Evolutionary conservation across 257 asterid species (phyloP).

Genomic region (Nemophila menziesii): DNA sequence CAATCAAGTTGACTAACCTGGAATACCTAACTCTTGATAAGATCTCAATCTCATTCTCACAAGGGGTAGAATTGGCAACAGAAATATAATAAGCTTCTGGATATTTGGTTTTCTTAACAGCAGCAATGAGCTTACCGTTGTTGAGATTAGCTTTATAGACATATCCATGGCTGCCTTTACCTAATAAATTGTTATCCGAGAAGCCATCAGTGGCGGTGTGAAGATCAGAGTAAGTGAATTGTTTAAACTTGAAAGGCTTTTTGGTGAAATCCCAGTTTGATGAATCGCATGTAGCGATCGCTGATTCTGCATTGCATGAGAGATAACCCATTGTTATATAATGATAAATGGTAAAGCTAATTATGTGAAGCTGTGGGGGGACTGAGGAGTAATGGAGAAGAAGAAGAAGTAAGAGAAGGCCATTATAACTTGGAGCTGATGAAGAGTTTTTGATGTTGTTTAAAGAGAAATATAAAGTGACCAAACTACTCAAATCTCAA

Average conservation of each 20-base stretch:
- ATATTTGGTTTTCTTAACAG: conserved; percentile 45
- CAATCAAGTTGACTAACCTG: conserved; percentile 59
- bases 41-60: conserved; percentile 65
- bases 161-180: conserved; percentile 74
- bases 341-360: background rate
- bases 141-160: conserved; percentile 53
- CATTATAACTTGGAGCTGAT: conserved; percentile 28
- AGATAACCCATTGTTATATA: conserved; percentile 52
- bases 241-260: conserved; percentile 16
- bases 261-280: conserved; percentile 33
- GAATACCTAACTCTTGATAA: conserved; percentile 49
- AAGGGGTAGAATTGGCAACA: conserved; percentile 7
- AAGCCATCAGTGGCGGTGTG: conserved; percentile 53
- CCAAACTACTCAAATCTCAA: background rate
- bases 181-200: conserved; percentile 51
- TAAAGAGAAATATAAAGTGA: conserved; percentile 20
- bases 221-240: conserved; percentile 49
- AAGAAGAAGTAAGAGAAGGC: conserved; percentile 12
- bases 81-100: conserved; percentile 1
- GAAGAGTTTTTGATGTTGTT: conserved; percentile 9
- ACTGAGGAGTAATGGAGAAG: background rate
- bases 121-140: conserved; percentile 31
- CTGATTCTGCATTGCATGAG: conserved; percentile 61
- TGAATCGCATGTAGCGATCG: conserved; percentile 58
- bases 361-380: background rate